Base-by-base conservation (phyloP, 768 basidiomycete species). In the Cyclocybe aegerita region DNA sequence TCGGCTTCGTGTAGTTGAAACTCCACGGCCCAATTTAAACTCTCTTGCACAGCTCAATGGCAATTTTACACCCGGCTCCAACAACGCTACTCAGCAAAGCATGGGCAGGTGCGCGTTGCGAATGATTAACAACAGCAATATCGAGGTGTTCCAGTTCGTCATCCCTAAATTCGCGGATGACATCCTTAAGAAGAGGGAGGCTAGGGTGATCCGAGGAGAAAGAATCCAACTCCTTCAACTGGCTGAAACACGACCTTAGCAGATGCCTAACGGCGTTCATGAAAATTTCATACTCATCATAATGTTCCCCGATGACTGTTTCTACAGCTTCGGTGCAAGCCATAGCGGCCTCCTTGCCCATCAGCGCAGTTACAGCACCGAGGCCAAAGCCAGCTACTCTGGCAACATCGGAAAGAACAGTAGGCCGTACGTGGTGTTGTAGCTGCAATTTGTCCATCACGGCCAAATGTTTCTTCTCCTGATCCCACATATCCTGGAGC, bases 301-400 rank as follows among this genome's bases (percentile, higher is more conserved):
- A 98, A 69, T 98, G 95, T 67, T 98, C 95, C 36, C 95, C 95
- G 46, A 98, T 98, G 49, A 93, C 93, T 0, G 95, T 97, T 67
- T 98, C 95, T 14, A 98, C 94, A 0, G 95, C 95, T 67, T 98
- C 95, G 0, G 95, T 98, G 61, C 95, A 98, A 5, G 95, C 95
- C 95, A 98, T 98, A 0, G 95, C 93, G 9, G 94, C 93, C 58
- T 97, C 88, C 62, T 84, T 88, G 34, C 95, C 90, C 80, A 96
- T 77, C 15, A 96, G 69, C 0, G 91, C 95, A 0, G 95, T 97
- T 0, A 73, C 79, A 4, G 86, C 86, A 4, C 95, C 95, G 7
- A 98, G 73, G 3, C 88, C 88, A 64, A 90, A 95, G 4, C 94
- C 94, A 44, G 86, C 88, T 4, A 81, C 82, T 64, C 93, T 91